These are phyloP conservation scores for Curvularia lunata DNA, from an alignment of 2,329 filamentous ascomycete genomes.

Conservation along the genomic window DNA sequence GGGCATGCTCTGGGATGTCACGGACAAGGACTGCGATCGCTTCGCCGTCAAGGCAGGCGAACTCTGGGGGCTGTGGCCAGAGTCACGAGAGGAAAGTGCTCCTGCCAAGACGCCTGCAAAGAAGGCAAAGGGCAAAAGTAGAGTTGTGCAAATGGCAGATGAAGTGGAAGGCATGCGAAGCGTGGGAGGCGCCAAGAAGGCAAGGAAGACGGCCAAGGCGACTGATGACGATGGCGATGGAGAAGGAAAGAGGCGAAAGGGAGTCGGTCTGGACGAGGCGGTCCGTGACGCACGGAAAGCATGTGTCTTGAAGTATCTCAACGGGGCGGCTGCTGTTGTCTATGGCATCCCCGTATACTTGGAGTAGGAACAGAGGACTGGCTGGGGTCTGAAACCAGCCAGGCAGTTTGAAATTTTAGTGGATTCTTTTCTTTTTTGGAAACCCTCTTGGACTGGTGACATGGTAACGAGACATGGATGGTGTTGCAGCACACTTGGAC, in stretches of 20 bases:
- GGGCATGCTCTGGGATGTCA: conserved; percentile 96
- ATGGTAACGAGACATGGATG: neutral
- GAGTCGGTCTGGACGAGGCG: conserved; percentile 72
- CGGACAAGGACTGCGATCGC: conserved; percentile 94
- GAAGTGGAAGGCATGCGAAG: conserved; percentile 36
- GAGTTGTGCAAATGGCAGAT: conserved; percentile 31
- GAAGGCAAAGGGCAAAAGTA: conserved; percentile 41
- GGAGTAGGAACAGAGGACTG: conserved; percentile 36
- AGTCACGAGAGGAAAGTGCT: conserved; percentile 45
- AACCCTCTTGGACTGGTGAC: neutral
- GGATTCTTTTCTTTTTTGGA: neutral
- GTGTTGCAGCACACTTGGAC: neutral
- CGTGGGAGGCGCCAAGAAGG: conserved; percentile 25
- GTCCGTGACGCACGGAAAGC: conserved; percentile 74
- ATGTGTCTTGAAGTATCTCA: conserved; percentile 90
- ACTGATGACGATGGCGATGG: conserved; percentile 35
- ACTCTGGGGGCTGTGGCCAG: conserved; percentile 77
- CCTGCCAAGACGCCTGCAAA: conserved; percentile 35
- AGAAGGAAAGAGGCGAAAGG: conserved; percentile 29
- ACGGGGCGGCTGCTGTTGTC: conserved; percentile 89
- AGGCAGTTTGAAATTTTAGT: neutral
- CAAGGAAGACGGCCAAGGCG: conserved; percentile 36
- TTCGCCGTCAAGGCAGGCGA: conserved; percentile 82
- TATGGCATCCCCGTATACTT: conserved; percentile 95
- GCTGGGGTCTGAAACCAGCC: neutral